Evolutionary conservation across 176 grass and related monocot genomes (phyloP).

Genomic region (Ampelocalamus luodianensis): DNA sequence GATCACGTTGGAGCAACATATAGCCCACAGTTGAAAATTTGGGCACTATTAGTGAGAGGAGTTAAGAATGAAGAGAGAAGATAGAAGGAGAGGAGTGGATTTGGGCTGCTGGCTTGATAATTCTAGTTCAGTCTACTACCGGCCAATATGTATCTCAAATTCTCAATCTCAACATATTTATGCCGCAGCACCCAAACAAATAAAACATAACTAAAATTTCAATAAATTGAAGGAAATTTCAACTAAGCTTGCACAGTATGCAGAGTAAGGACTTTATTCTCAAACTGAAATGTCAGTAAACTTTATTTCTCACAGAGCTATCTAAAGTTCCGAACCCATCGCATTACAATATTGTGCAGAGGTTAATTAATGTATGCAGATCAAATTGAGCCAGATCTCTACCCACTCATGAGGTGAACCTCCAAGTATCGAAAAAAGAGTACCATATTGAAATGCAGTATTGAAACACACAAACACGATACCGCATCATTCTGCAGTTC

Average conservation of each 20-base stretch:
- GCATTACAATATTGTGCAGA: slow-evolving; percentile 50
- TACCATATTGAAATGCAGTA: slow-evolving; percentile 31
- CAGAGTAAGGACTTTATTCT: background rate
- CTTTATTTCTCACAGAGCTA: slow-evolving; percentile 48
- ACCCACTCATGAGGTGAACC: slow-evolving; percentile 10
- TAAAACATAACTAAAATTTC: background rate
- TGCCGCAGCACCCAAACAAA: background rate
- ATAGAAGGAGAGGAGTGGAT: background rate
- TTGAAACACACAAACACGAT: slow-evolving; percentile 36
- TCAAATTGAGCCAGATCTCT: slow-evolving; percentile 30
- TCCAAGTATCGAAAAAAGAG: slow-evolving; percentile 31
- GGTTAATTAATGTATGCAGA: slow-evolving; percentile 43
- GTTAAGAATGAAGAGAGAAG: background rate
- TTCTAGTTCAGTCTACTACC: background rate
- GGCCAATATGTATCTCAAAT: background rate
- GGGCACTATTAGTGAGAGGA: background rate
- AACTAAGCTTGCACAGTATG: background rate
- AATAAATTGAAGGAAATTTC: background rate
- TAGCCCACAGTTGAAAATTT: background rate
- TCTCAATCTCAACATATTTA: slow-evolving; percentile 5
- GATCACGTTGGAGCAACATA: background rate
- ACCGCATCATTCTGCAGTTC: background rate
- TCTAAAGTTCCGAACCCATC: background rate
- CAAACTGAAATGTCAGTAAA: background rate
- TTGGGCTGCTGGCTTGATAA: background rate